Percentiles rank a stretch among this genome's conserved stretches.
phyloP scores from a whole-genome alignment of 345 rosid genomes.

The Laguncularia racemosa region DNA sequence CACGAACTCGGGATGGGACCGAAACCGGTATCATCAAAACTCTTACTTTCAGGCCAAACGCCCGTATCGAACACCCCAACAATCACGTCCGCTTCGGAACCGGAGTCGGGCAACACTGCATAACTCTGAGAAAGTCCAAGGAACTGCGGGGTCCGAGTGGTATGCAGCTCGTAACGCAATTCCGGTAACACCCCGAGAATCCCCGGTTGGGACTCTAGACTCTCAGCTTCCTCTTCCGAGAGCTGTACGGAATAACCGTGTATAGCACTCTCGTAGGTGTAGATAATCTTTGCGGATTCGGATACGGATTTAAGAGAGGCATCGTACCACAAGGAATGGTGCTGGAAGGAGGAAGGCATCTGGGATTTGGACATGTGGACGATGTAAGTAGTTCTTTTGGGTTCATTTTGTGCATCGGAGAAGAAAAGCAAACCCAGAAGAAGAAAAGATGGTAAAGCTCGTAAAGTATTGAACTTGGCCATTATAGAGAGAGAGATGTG shows the following conservation, averaged over 20 bases:
- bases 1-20: conserved; percentile 41
- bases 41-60: conserved; percentile 52
- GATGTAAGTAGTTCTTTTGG: conserved; percentile 51
- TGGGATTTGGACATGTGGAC: conserved; percentile 77
- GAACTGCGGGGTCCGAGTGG: conserved; percentile 55
- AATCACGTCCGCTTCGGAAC: conserved; percentile 25
- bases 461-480: neutral
- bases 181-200: conserved; percentile 43
- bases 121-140: conserved; percentile 37
- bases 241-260: conserved; percentile 56
- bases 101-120: conserved; percentile 25
- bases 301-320: conserved; percentile 62
- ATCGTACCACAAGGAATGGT: conserved; percentile 75
- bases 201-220: conserved; percentile 34
- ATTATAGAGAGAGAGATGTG: neutral
- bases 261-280: conserved; percentile 44
- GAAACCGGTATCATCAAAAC: conserved; percentile 40
- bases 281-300: conserved; percentile 40
- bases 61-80: conserved; percentile 58
- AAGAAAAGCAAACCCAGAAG: neutral
- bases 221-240: conserved; percentile 31
- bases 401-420: conserved; percentile 6
- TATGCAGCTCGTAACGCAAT: conserved; percentile 46
- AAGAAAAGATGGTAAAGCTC: neutral
- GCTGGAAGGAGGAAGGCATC: conserved; percentile 57